Percentiles rank a stretch among this genome's conserved stretches.
phyloP scores from a whole-genome alignment of 2,329 filamentous ascomycete species.

The Chrysoporthe puriensis region DNA sequence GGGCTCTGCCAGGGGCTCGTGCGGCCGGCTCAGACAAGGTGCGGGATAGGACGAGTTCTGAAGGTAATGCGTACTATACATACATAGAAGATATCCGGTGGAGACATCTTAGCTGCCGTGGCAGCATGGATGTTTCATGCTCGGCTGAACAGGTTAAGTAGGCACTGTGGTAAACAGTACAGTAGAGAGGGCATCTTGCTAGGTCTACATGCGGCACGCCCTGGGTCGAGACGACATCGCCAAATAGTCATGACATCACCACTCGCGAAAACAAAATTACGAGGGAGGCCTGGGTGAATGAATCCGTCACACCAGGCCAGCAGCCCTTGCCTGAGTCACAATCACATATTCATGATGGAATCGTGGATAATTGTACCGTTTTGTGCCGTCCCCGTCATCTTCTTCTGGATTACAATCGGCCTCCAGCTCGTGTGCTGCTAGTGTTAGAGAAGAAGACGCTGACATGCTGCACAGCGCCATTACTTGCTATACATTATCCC shows the following conservation, averaged over 20 bases:
- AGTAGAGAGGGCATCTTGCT: not conserved
- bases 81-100: not conserved
- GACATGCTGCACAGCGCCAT: not conserved
- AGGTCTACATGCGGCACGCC: not conserved
- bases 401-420: not conserved
- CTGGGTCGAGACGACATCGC: not conserved
- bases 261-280: not conserved
- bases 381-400: not conserved
- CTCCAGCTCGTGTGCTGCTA: not conserved
- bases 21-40: no score
- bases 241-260: constrained; percentile 9
- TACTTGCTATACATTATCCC: not conserved
- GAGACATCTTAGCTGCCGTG: not conserved
- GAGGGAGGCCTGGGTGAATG: not conserved
- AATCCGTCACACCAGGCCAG: not conserved
- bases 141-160: not conserved
- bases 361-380: not conserved
- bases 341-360: not conserved
- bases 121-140: not conserved
- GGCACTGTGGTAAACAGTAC: not conserved
- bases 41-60: not conserved
- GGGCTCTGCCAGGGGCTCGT: no score
- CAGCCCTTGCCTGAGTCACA: not conserved
- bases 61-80: not conserved
- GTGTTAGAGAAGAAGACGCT: not conserved